phyloP scores from a whole-genome alignment of 192 early-diverging fungal genomes.

The Umbelopsis vinacea region DNA sequence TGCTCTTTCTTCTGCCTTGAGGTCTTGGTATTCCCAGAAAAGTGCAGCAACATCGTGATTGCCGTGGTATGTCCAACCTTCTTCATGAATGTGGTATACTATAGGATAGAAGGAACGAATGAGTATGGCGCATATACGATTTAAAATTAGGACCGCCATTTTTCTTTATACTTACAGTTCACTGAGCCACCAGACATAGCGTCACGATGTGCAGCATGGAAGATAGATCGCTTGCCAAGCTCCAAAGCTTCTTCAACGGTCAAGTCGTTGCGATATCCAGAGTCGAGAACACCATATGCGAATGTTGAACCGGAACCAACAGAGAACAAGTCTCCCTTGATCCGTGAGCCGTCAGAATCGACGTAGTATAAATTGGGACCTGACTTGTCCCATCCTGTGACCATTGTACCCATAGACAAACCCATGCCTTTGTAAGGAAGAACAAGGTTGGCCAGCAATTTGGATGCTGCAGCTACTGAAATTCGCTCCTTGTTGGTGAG shows the following conservation, averaged over 20 bases:
- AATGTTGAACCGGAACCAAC: constrained; percentile 99
- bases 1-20: constrained; percentile 15
- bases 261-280: constrained; percentile 84
- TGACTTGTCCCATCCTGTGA: constrained; percentile 97
- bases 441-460: constrained; percentile 96
- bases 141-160: no score
- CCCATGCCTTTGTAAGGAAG: constrained; percentile 99
- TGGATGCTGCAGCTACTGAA: constrained; percentile 96
- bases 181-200: constrained; percentile 89
- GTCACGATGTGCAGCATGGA: constrained; percentile 96
- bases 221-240: constrained; percentile 88
- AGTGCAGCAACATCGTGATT: constrained; percentile 85
- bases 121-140: neutral
- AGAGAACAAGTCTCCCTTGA: constrained; percentile 89
- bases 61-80: constrained; percentile 88
- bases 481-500: constrained; percentile 98
- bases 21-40: constrained; percentile 70
- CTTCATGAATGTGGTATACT: constrained; percentile 92
- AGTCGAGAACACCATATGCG: constrained; percentile 97
- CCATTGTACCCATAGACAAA: constrained; percentile 99
- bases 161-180: constrained; percentile 61
- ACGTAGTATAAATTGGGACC: constrained; percentile 96
- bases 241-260: constrained; percentile 86
- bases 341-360: constrained; percentile 90
- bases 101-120: neutral